These are phyloP conservation scores for Vigna angularis DNA, from an alignment of 306 rosid species.

Conservation along the genomic window DNA sequence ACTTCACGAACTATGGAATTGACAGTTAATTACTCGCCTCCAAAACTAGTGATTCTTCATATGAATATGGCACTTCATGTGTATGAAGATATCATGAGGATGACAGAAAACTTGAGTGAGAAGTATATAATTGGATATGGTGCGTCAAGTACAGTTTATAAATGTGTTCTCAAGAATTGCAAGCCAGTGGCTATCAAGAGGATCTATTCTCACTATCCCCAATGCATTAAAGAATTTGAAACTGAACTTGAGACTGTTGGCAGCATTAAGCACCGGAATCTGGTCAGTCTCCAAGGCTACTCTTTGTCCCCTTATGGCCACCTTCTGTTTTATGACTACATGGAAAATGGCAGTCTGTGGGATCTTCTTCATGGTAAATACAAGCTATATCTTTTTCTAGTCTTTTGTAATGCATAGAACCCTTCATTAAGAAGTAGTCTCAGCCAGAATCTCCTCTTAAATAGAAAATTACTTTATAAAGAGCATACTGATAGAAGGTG, in stretches of 20 bases:
- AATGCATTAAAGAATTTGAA: slow-evolving; percentile 77
- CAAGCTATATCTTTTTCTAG: background rate
- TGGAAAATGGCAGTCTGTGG: slow-evolving; percentile 98
- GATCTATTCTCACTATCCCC: slow-evolving; percentile 83
- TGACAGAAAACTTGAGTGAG: slow-evolving; percentile 92
- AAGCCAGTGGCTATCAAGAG: slow-evolving; percentile 92
- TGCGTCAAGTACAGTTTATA: slow-evolving; percentile 95
- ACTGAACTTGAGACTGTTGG: slow-evolving; percentile 91
- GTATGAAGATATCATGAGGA: slow-evolving; percentile 94
- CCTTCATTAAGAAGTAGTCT: background rate
- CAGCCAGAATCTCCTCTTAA: background rate
- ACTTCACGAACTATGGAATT: slow-evolving; percentile 42
- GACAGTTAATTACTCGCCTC: slow-evolving; percentile 72
- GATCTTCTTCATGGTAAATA: slow-evolving; percentile 89
- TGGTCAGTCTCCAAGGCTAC: slow-evolving; percentile 93
- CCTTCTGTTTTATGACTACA: slow-evolving; percentile 95
- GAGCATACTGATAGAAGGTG: background rate
- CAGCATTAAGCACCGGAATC: slow-evolving; percentile 93
- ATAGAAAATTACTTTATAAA: background rate
- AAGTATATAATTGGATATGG: slow-evolving; percentile 91
- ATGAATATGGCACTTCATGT: slow-evolving; percentile 98
- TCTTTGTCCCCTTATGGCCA: slow-evolving; percentile 84
- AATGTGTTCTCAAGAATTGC: slow-evolving; percentile 92
- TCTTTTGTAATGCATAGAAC: background rate
- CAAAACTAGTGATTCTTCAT: slow-evolving; percentile 89